Evolutionary conservation across 176 grass and related monocot genomes (phyloP).

Genomic region (Hordeum marinum): DNA sequence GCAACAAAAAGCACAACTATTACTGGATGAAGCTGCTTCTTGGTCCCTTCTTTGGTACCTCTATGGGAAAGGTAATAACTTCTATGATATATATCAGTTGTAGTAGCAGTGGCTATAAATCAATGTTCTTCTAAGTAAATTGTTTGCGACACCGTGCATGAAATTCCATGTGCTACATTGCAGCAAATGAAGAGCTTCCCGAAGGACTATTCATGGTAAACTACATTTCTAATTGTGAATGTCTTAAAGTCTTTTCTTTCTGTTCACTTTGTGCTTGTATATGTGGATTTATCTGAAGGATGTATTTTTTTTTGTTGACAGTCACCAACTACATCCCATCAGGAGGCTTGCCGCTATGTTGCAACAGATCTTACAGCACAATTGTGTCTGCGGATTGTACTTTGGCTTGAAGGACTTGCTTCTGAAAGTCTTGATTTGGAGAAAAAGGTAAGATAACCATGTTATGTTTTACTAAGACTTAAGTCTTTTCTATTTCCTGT

Average conservation of each 20-base stretch:
- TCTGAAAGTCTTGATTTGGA: constrained; percentile 94
- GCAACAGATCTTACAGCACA: constrained; percentile 63
- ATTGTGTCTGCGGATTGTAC: constrained; percentile 67
- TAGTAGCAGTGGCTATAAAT: constrained; percentile 4
- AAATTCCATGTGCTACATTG: constrained; percentile 37
- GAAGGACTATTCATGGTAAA: constrained; percentile 68
- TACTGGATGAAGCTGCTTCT: constrained; percentile 93
- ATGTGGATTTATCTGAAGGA: neutral
- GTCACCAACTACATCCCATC: constrained; percentile 86
- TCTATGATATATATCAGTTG: neutral
- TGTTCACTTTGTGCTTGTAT: neutral
- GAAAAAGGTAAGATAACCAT: constrained; percentile 49
- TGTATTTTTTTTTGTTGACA: constrained; percentile 35
- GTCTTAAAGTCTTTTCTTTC: neutral
- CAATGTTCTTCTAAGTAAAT: constrained; percentile 1
- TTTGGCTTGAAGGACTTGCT: constrained; percentile 95
- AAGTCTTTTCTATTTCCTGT: neutral
- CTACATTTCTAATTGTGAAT: neutral
- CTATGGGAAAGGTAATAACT: constrained; percentile 80
- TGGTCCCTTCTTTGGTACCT: constrained; percentile 99
- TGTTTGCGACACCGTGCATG: constrained; percentile 24
- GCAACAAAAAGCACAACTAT: constrained; percentile 79
- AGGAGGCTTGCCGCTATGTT: constrained; percentile 84
- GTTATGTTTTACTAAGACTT: constrained; percentile 3
- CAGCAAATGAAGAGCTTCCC: constrained; percentile 85